Base-by-base conservation (phyloP, 2,329 filamentous ascomycete genomes). In the Xylaria sp. region DNA sequence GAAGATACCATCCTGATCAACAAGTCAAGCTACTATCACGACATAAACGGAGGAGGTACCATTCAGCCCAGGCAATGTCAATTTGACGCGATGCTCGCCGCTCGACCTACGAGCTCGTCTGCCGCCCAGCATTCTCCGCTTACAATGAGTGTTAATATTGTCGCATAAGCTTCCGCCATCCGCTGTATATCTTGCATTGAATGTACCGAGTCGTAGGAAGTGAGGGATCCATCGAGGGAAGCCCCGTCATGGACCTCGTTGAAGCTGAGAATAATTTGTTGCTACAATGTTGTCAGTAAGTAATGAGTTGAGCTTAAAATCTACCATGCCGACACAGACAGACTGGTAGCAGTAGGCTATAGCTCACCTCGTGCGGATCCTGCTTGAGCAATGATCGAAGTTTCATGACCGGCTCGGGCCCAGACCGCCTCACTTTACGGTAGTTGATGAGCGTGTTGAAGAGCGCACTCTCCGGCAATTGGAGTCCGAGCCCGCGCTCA, bases 401-500 rank as follows among this genome's bases (percentile, higher is more conserved):
- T 23, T 63, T 63, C 60, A 63, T 63, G 30, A 63, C 7, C 28
- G 60, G 60, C 20, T 56, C 39, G 1, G 60, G 60, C 7, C 60
- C 60, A 1, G 52, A 57, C 39, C 50, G 60, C 18, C 9, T 63
- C 36, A 63, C 60, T 9, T 63, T 63, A 32, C 60, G 60, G 39
- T 63, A 63, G 41, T 63, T 63, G 20, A 63, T 15, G 8, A 63
- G 60, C 15, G 60, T 63, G 39, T 63, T 63, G 50, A 63, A 63
- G n/a, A 63, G 60, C 8, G 39, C 15, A 25, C 41, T 46, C 8
- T 36, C 28, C 8, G 50, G 41, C 10, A 55, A 45, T 9, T 30
- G 60, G 41, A 63, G 7, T 3, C 50, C 50, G 18, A 63, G 43
- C 5, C 20, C 12, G 2, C 20, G 50, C 13, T 63, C 60, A 9